phyloP scores from a whole-genome alignment of 1,139 yeast species.

The Suhomyces wounanorum region DNA sequence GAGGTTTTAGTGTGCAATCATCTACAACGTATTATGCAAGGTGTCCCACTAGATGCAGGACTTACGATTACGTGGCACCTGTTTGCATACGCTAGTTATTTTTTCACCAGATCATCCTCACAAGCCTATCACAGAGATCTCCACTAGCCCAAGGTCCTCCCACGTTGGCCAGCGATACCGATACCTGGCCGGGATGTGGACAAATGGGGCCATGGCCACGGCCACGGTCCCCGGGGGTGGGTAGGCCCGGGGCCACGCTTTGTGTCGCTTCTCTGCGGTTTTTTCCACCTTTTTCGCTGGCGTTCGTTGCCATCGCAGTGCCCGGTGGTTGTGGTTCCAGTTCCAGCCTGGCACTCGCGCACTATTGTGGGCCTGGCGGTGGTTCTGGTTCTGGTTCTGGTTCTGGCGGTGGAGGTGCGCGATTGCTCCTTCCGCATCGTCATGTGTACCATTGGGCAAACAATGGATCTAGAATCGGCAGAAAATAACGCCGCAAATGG shows the following conservation, averaged over 20 bases:
- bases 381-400: too few relatives aligned
- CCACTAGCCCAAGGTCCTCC: too few relatives aligned
- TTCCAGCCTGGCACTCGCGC: too few relatives aligned
- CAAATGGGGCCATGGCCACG: too few relatives aligned
- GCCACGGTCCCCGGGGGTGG: too few relatives aligned
- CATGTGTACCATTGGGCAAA: neutral
- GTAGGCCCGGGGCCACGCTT: too few relatives aligned
- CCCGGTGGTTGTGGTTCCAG: too few relatives aligned
- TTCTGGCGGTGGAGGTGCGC: neutral
- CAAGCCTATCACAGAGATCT: neutral
- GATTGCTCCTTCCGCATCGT: conserved; percentile 1
- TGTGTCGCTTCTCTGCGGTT: too few relatives aligned
- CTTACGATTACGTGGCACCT: neutral
- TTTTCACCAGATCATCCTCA: neutral
- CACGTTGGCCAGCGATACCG: neutral
- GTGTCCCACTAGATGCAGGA: neutral
- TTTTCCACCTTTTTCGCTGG: too few relatives aligned
- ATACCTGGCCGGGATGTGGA: too few relatives aligned
- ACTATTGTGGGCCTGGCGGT: too few relatives aligned
- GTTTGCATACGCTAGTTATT: neutral
- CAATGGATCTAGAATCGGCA: neutral
- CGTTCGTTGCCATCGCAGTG: too few relatives aligned
- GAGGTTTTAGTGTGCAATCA: neutral
- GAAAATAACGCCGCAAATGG: neutral
- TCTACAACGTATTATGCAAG: neutral